Evolutionary conservation across 2,329 filamentous ascomycete species (phyloP), one percentile per base, ranked within the genome.

Genomic region (Exophiala calicioides): DNA sequence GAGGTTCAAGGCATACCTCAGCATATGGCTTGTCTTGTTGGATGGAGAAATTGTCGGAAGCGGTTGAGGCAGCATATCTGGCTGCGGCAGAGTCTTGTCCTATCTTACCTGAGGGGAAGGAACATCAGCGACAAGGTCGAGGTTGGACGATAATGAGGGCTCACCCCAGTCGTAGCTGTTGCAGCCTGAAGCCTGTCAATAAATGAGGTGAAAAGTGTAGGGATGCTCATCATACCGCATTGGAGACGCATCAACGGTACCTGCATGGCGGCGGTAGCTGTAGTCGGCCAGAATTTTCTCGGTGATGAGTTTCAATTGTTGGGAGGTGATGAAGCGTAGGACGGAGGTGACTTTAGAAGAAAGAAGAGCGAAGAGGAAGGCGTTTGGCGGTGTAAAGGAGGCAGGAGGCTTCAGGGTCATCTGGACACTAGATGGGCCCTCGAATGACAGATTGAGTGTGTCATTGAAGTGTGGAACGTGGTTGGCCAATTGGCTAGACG

Each of bases 121-220:
- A n/a, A n/a, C n/a, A n/a, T 52, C 23, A 42, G 42, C 13, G 12
- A 27, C 15, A 5, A 46, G n/a, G 12, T 29, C 10, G 27, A 15
- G 4, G 15, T 13, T 23, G 37, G n/a, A 26, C 12, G 23, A 20
- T 21, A 29, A 21, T 33, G 15, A 35, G 27, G 32, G 51, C 73
- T 58, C 69, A 83, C 81, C 93, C 93, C 93, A 98, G 74, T 96
- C 93, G 67, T 98, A 98, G 69, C 90, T 96, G 71, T 97, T 97
- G 64, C 95, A 89, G 64, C 91, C 93, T 85, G 43, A 26, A 27
- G 44, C 62, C 53, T 57, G 63, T 58, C 63, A 59, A 37, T 32
- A 27, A 9, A 20, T n/a, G 10, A 31, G 9, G 18, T 15, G 20
- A 30, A 33, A n/a, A 34, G 9, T 23, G 30, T 27, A n/a, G 10